These are phyloP conservation scores for Ophiostoma sp. DNA, from an alignment of 2,329 filamentous ascomycete species.

Conservation along the genomic window DNA sequence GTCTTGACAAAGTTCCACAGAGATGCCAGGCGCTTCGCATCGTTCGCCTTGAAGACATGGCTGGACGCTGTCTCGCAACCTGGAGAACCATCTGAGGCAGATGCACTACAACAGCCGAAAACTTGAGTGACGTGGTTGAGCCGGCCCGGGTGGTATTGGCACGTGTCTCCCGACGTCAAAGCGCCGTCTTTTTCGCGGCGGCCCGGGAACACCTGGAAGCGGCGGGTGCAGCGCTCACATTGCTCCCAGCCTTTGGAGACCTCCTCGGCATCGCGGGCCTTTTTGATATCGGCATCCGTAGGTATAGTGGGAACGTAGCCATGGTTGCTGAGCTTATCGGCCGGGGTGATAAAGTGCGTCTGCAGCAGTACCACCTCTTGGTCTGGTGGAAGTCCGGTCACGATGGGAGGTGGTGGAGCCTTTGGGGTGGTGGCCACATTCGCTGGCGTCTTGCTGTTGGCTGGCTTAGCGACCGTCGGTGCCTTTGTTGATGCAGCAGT, in stretches of 20 bases:
- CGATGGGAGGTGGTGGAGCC: constrained; percentile 42
- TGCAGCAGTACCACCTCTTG: constrained; percentile 68
- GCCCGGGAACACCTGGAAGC: constrained; percentile 91
- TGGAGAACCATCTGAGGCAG: constrained; percentile 63
- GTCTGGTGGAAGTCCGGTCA: constrained; percentile 66
- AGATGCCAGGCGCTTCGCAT: constrained; percentile 72
- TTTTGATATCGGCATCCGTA: constrained; percentile 63
- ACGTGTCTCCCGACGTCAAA: constrained; percentile 73
- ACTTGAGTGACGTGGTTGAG: constrained; percentile 59
- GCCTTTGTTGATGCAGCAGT: neutral
- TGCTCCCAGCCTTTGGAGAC: constrained; percentile 76
- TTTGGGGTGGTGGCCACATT: neutral
- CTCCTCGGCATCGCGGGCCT: constrained; percentile 64
- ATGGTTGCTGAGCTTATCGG: constrained; percentile 62
- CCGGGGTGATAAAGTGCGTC: constrained; percentile 61
- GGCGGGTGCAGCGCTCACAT: constrained; percentile 81
- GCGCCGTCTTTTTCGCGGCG: constrained; percentile 74
- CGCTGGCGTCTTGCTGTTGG: neutral
- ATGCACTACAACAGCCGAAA: constrained; percentile 78
- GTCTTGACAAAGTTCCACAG: constrained; percentile 80
- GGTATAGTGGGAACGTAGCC: constrained; percentile 76
- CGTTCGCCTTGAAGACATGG: constrained; percentile 86
- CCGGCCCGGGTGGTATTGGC: constrained; percentile 78
- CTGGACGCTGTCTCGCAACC: constrained; percentile 72
- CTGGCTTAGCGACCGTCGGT: neutral